Base-by-base conservation (phyloP, 1,139 yeast species). In the Lodderomyces parapsilosis region DNA sequence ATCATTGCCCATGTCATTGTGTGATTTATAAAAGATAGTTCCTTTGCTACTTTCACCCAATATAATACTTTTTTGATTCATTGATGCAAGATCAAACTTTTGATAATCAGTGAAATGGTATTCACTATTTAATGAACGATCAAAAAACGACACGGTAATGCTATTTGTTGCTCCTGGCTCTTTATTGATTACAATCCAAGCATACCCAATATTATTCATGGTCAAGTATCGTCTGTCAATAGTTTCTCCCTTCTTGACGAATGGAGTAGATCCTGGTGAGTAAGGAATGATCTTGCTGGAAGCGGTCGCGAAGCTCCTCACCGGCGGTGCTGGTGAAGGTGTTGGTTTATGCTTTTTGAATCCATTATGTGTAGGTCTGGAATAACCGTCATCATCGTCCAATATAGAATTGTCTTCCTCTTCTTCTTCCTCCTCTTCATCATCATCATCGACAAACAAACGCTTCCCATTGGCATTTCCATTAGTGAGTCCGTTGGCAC, bases 201-300 rank as follows among this genome's bases (percentile, higher is more conserved):
- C 84, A 57, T 87, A 87, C 0, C 98, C 98, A 32, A 83, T 66
- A 6, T 86, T 72, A 54, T 88, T 89, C 77, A 93, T 86, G 27
- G 89, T 81, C 42, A 93, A 66, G 57, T 90, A 91, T 45, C 96
- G 73, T 61, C 95, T 78, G 45, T 64, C 66, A 1, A 66, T 49
- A 50, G 39, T 19, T 4, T 38, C 30, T 1, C 50, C 43, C 36
- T 43, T 11, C 49, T 48, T 36, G 49, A 52, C 40, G 33, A 38
- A 93, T 0, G 96, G 96, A 0, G 98, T 90, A 3, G 86, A 79
- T 1, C 98, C 98, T 1, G 90, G 88, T 5, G 83, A 83, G 52
- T 78, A 79, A 1, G 86, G 80, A 25, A 49, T 40, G 32, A 56
- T 47, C 38, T 46, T 23, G 38, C 20, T 30, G 36, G 11, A 17